Percentiles rank a stretch among this genome's conserved stretches.
phyloP scores from a whole-genome alignment of 1,284 basidiomycete species.

The Moesziomyces parantarcticus region DNA sequence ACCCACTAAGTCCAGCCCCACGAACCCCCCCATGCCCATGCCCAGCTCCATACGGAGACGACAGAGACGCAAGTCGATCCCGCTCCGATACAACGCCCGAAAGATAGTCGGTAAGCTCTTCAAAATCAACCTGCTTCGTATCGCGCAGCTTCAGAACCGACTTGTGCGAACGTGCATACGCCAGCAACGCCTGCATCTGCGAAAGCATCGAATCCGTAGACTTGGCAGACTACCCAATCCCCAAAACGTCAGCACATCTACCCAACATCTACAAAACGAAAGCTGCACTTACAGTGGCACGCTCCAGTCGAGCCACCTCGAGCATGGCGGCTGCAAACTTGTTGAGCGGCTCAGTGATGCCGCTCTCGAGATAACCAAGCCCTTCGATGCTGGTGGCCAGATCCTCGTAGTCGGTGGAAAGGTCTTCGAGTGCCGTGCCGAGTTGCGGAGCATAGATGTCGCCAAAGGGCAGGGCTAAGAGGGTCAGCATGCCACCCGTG shows the following conservation, averaged over 20 bases:
- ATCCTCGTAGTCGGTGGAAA: constrained; percentile 96
- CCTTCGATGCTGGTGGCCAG: constrained; percentile 94
- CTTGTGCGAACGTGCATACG: constrained; percentile 88
- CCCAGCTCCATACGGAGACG: constrained; percentile 55
- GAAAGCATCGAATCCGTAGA: constrained; percentile 77
- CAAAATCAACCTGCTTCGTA: constrained; percentile 98
- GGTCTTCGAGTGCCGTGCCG: constrained; percentile 66
- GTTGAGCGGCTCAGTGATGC: constrained; percentile 95
- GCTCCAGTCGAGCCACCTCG: constrained; percentile 72
- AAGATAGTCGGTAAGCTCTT: constrained; percentile 94
- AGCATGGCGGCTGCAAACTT: constrained; percentile 93
- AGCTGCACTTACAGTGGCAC: constrained; percentile 46
- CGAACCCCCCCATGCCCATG: constrained; percentile 69
- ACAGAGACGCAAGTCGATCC: constrained; percentile 75
- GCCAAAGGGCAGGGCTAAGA: constrained; percentile 53
- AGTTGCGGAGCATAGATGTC: constrained; percentile 59
- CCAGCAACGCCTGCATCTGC: constrained; percentile 86
- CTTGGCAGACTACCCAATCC: constrained; percentile 44
- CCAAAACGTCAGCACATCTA: not conserved
- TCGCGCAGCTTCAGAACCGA: constrained; percentile 92
- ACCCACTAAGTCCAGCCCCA: constrained; percentile 80
- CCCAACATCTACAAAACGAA: not conserved
- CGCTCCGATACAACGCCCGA: constrained; percentile 89
- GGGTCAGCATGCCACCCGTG: constrained; percentile 26
- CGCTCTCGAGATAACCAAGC: constrained; percentile 94